Conservation (phyloP, 2,329 filamentous ascomycete genomes). For the Chrysoporthe austroafricana region DNA sequence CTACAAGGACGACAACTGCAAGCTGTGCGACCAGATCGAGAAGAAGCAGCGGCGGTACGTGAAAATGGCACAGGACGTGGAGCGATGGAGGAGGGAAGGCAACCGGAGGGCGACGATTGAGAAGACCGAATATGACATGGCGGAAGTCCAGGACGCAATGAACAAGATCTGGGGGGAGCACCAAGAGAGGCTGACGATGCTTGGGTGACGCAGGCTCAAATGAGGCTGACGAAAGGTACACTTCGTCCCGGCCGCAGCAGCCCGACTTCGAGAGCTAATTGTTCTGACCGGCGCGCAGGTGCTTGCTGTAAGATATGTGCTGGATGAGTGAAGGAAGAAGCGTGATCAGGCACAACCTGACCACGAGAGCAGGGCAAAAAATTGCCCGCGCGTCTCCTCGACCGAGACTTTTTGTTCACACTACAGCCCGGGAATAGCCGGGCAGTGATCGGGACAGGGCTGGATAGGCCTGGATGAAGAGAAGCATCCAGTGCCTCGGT, state of each 20-base stretch:
- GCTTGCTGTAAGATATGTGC: constrained; percentile 4
- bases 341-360: neutral
- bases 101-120: constrained; percentile 75
- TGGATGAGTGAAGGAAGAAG: neutral
- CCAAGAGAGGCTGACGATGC: constrained; percentile 43
- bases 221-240: constrained; percentile 7
- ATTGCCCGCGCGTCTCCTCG: neutral
- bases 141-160: constrained; percentile 65
- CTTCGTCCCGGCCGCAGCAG: neutral
- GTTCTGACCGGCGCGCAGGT: neutral
- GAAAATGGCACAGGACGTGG: constrained; percentile 76
- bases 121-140: constrained; percentile 71
- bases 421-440: neutral
- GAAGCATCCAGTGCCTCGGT: neutral
- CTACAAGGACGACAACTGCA: constrained; percentile 69
- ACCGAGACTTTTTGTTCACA: neutral
- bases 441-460: neutral
- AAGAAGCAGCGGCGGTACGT: constrained; percentile 77
- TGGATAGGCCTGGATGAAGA: constrained; percentile 1
- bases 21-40: constrained; percentile 85
- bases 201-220: constrained; percentile 37
- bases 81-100: constrained; percentile 77
- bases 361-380: neutral
- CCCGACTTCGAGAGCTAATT: neutral
- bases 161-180: constrained; percentile 48